These are phyloP conservation scores for Trichopus zeylanicus DNA, from an alignment of 116 monocot species.

Conservation along the genomic window DNA sequence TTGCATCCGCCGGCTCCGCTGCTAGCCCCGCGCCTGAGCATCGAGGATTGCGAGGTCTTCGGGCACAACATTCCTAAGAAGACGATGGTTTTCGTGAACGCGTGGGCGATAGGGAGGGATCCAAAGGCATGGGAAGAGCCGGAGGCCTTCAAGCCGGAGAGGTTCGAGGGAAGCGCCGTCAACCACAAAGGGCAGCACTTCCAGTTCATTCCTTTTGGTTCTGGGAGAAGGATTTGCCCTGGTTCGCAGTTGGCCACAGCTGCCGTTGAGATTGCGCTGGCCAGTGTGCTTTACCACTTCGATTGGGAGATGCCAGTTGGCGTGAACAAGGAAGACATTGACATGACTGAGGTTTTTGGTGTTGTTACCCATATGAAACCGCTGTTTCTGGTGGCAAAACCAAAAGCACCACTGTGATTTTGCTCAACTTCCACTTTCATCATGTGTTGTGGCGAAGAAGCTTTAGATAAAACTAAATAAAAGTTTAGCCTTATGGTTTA, in stretches of 20 bases:
- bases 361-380: neutral
- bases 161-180: neutral
- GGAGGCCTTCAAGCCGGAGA: neutral
- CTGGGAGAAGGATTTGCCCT: conserved; percentile 5
- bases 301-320: neutral
- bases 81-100: neutral
- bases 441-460: no score
- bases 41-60: neutral
- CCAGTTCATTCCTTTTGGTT: neutral
- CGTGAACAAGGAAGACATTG: neutral
- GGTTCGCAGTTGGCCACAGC: neutral
- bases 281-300: neutral
- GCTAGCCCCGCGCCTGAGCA: neutral
- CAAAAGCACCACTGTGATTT: no score
- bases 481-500: no score
- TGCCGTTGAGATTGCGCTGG: neutral
- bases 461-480: no score
- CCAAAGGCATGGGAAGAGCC: neutral
- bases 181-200: conserved; percentile 4
- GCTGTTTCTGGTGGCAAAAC: neutral
- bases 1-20: neutral
- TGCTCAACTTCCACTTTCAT: no score
- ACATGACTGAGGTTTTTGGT: neutral
- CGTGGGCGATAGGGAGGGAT: conserved; percentile 4
- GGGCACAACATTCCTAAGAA: neutral